Evolutionary conservation across 768 basidiomycete species (phyloP).

Genomic region (Cytidiella melzeri): DNA sequence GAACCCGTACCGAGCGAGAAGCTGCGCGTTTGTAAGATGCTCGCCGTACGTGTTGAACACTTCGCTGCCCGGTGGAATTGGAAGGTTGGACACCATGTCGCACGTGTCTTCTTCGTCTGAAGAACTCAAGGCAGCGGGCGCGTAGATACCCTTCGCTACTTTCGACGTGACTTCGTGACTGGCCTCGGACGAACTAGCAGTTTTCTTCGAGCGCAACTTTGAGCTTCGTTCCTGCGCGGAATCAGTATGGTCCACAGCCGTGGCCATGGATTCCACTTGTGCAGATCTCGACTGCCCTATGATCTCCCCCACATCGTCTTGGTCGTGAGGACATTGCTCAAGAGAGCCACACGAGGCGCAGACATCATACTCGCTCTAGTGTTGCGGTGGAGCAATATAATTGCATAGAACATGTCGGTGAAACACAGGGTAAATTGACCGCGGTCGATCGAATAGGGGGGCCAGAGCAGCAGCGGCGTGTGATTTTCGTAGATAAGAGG

Average conservation of each 20-base stretch:
- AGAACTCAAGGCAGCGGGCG: not conserved
- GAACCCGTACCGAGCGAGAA: slow-evolving; percentile 37
- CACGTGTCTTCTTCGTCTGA: slow-evolving; percentile 24
- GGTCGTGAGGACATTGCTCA: slow-evolving; percentile 33
- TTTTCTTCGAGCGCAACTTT: not conserved
- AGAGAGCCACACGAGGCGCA: slow-evolving; percentile 35
- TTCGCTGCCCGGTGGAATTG: slow-evolving; percentile 25
- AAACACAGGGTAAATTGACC: slow-evolving; percentile 1
- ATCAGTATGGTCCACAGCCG: not conserved
- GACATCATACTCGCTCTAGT: slow-evolving; percentile 34
- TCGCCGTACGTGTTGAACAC: slow-evolving; percentile 38
- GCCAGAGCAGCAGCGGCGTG: not conserved
- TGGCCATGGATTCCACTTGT: not conserved
- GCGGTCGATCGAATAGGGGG: not conserved
- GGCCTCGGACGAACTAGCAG: not conserved
- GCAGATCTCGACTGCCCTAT: not conserved
- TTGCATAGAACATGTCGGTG: not conserved
- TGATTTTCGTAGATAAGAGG: not conserved
- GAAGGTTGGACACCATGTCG: slow-evolving; percentile 33
- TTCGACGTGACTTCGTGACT: not conserved
- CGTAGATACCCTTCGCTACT: not conserved
- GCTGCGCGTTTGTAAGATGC: slow-evolving; percentile 31
- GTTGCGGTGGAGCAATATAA: too few species aligned
- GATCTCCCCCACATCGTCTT: slow-evolving; percentile 10
- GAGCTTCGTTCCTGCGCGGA: too few species aligned